Evolutionary conservation across 495 filamentous ascomycete genomes (phyloP), one percentile per base, ranked within the genome.

Genomic region (Penicillium lagena): DNA sequence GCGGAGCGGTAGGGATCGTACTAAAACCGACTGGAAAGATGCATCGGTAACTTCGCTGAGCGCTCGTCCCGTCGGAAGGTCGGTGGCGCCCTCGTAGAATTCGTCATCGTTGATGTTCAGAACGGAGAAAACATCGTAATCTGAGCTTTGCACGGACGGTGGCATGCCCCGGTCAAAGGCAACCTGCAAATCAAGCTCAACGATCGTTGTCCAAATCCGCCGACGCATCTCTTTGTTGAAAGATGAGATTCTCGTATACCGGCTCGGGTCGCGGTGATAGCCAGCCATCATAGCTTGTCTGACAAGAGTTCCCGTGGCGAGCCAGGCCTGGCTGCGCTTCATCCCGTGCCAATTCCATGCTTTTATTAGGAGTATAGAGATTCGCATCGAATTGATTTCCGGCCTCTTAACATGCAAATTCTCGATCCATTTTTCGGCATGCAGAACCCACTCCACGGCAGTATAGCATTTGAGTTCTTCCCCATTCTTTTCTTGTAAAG

Each of bases 151-250:
- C 9, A 85, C 40, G 9, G 79, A 64, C 9, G 80, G 76, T 1
- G 78, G 73, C 49, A 79, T 78, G 1, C 81, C 82, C 1, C 77
- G 68, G 37, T 80, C 77, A 22, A 85, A 45, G 36, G 79, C 72
- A 6, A 81, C 71, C 43, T 82, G 76, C n/a, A 83, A 52, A 17
- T 73, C 67, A 7, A 84, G 62, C 56, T 85, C 82, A 29, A 85
- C 45, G 12, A 84, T 77, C 1, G 79, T 81, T n/a, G 72, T 76
- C 83, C 83, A 87, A 10, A 88, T 65, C 14, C 84, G 70, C 36
- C 83, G 63, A n/a, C 82, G 73, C 69, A 85, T 77, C 59, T 88
- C 84, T 37, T 77, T 72, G 11, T 70, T 66, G 28, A 83, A 76
- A 0, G 70, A 60, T 0, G 76, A 72, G 34, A 86, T 78, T 15